Percentiles rank a stretch among this genome's conserved stretches.
phyloP scores from a whole-genome alignment of 306 rosid genomes.

The Prunus davidiana region DNA sequence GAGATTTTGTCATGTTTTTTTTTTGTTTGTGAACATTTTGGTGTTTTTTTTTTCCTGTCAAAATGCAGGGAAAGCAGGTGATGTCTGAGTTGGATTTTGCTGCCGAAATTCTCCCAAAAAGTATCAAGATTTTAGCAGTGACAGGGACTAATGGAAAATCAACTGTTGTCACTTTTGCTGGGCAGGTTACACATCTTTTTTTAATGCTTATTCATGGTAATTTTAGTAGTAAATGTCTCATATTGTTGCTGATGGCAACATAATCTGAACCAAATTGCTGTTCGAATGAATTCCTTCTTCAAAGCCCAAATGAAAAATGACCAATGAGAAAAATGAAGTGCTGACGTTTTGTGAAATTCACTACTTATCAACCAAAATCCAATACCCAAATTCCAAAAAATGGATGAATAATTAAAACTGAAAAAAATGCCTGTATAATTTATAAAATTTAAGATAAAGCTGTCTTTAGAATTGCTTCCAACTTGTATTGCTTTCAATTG shows the following conservation, averaged over 20 bases:
- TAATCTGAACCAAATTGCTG: not conserved
- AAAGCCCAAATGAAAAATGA: not conserved
- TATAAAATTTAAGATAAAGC: not conserved
- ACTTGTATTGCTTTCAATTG: not conserved
- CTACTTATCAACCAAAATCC: not conserved
- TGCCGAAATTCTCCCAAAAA: constrained; percentile 25
- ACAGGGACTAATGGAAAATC: constrained; percentile 42
- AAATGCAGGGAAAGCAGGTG: constrained; percentile 27
- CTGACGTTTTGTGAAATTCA: not conserved
- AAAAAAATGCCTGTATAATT: not conserved
- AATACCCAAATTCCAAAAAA: not conserved
- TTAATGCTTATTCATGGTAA: not conserved
- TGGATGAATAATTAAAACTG: not conserved
- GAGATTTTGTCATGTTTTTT: not conserved
- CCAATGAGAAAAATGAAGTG: not conserved
- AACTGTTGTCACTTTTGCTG: constrained; percentile 35
- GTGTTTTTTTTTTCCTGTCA: not conserved
- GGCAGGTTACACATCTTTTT: constrained; percentile 20
- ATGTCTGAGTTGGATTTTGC: constrained; percentile 41
- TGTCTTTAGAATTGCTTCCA: not conserved
- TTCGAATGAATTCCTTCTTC: not conserved
- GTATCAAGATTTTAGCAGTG: constrained; percentile 34
- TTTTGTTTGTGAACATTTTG: not conserved
- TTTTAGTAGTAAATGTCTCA: not conserved
- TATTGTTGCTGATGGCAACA: not conserved